Conservation (phyloP, 2,329 filamentous ascomycete species). For the Apiospora koreana region DNA sequence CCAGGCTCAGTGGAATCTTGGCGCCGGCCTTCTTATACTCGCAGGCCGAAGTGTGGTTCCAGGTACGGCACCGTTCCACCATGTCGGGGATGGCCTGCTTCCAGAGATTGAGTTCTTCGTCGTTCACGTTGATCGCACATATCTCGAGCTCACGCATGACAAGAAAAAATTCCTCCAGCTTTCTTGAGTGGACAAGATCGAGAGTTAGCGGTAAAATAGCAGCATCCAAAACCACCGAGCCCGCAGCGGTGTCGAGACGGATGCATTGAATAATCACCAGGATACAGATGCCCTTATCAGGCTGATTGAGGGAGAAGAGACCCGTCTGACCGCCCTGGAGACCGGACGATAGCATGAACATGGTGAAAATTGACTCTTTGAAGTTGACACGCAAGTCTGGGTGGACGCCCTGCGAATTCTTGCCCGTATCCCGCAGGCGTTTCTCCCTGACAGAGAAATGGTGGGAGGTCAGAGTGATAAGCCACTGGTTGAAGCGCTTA, state of each 20-base stretch:
- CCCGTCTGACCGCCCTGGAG: conserved; percentile 46
- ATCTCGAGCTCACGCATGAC: conserved; percentile 37
- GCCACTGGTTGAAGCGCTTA: conserved; percentile 37
- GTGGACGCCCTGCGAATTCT: conserved; percentile 24
- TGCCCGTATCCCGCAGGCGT: conserved; percentile 31
- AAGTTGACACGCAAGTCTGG: conserved; percentile 42
- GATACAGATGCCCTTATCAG: conserved; percentile 28
- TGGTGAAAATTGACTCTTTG: conserved; percentile 49
- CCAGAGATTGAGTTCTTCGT: conserved; percentile 60
- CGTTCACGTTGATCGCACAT: conserved; percentile 42
- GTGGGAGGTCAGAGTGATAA: conserved; percentile 39
- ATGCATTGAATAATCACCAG: conserved; percentile 44
- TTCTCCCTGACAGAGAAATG: conserved; percentile 46
- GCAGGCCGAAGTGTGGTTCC: conserved; percentile 42
- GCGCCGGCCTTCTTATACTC: conserved; percentile 41
- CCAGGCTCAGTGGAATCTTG: conserved; percentile 40
- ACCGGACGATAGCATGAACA: conserved; percentile 48
- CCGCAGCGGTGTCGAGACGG: conserved; percentile 43
- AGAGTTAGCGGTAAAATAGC: conserved; percentile 46
- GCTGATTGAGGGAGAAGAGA: conserved; percentile 43
- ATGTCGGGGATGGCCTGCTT: conserved; percentile 45
- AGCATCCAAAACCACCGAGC: conserved; percentile 46
- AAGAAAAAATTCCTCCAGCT: conserved; percentile 41
- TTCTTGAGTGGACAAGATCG: conserved; percentile 31
- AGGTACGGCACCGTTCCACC: conserved; percentile 51